phyloP scores from a whole-genome alignment of 352 stramenopile species.

The Phytophthora ohioensis region DNA sequence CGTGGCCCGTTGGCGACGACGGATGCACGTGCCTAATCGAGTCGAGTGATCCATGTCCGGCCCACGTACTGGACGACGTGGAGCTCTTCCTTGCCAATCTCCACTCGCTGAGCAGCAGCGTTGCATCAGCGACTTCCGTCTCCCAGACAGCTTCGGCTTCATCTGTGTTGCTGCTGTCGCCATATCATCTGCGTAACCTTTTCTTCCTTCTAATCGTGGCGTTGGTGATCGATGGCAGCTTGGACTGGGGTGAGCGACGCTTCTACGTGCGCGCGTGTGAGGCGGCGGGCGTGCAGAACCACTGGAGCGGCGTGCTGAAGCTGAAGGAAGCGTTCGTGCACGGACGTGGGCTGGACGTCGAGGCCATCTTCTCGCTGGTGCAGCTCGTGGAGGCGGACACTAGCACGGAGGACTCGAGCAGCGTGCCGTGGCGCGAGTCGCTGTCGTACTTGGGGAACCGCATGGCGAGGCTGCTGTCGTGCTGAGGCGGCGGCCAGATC shows the following conservation, averaged over 20 bases:
- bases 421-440: slow-evolving; percentile 38
- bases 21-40: slow-evolving; percentile 41
- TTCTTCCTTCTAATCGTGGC: slow-evolving; percentile 54
- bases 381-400: slow-evolving; percentile 16
- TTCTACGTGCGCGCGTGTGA: slow-evolving; percentile 57
- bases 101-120: slow-evolving; percentile 19
- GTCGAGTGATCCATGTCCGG: slow-evolving; percentile 25
- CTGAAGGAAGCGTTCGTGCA: slow-evolving; percentile 53
- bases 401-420: slow-evolving; percentile 28
- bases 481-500: slow-evolving; percentile 37
- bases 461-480: slow-evolving; percentile 40
- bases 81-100: slow-evolving; percentile 42
- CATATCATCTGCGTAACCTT: slow-evolving; percentile 50
- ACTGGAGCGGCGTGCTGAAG: slow-evolving; percentile 47
- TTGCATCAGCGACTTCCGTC: not conserved
- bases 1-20: slow-evolving; percentile 44
- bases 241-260: slow-evolving; percentile 54
- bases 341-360: slow-evolving; percentile 46
- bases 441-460: slow-evolving; percentile 38
- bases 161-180: slow-evolving; percentile 19
- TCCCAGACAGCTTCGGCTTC: not conserved
- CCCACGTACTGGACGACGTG: slow-evolving; percentile 50
- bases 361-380: slow-evolving; percentile 49
- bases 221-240: slow-evolving; percentile 53
- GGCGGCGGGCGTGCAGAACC: slow-evolving; percentile 45